Evolutionary conservation across 495 filamentous ascomycete genomes (phyloP).

Genomic region (Diplogelasinospora grovesii): DNA sequence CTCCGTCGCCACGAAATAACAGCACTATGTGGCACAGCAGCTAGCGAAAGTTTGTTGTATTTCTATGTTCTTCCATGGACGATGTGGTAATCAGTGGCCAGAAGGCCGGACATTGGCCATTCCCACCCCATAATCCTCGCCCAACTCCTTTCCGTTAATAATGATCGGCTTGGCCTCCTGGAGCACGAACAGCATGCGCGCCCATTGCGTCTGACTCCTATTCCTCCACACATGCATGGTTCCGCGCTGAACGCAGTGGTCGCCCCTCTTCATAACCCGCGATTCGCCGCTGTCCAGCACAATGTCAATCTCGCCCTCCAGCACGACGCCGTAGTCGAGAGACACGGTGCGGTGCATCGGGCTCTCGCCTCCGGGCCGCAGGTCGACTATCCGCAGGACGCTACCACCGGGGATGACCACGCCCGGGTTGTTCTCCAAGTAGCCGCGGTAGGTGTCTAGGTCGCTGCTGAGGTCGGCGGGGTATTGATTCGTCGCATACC

Average conservation of each 20-base stretch:
- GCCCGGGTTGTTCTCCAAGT: conserved; percentile 22
- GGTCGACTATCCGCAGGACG: conserved; percentile 46
- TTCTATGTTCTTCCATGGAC: too few species aligned
- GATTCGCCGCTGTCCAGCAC: conserved; percentile 49
- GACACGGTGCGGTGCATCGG: conserved; percentile 57
- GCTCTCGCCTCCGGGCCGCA: conserved; percentile 34
- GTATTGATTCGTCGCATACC: conserved; percentile 29
- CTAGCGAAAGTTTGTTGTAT: too few species aligned
- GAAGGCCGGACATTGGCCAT: too few species aligned
- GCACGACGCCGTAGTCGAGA: conserved; percentile 61
- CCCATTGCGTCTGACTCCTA: conserved; percentile 40
- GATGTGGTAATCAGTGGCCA: too few species aligned
- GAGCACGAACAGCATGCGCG: conserved; percentile 49
- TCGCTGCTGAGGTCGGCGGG: conserved; percentile 29
- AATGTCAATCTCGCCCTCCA: conserved; percentile 54
- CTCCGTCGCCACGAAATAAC: too few species aligned
- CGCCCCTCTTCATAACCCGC: conserved; percentile 26
- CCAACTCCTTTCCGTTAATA: conserved; percentile 12
- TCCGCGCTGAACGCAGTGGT: conserved; percentile 44
- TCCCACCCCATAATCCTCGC: too few species aligned
- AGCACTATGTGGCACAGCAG: too few species aligned
- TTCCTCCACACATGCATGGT: conserved; percentile 60
- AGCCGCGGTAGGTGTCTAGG: conserved; percentile 31
- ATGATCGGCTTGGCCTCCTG: conserved; percentile 35
- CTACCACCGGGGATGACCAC: conserved; percentile 36